Percentiles rank a stretch among this genome's conserved stretches.
Evolutionary conservation across 352 stramenopile species (phyloP).

Genomic region (Phytophthora macrochlamydospora): DNA sequence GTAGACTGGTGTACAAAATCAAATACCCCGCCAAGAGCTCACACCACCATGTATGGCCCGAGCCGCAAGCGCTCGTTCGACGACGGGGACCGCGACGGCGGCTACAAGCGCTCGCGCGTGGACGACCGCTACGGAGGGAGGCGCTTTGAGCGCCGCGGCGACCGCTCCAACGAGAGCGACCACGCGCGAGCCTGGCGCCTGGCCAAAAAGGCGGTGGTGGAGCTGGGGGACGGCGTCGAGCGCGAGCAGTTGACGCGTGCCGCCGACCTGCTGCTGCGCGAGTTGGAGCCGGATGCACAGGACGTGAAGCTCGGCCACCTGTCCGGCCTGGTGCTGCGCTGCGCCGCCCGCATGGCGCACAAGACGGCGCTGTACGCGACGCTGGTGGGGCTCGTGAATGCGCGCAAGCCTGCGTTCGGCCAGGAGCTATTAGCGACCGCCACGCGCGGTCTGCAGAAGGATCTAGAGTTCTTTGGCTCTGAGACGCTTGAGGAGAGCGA

Average conservation of each 20-base stretch:
- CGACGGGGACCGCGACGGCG: conserved; percentile 43
- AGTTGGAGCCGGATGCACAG: conserved; percentile 62
- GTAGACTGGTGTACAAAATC: not conserved
- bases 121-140: conserved; percentile 44
- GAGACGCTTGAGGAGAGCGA: conserved; percentile 31
- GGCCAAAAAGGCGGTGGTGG: conserved; percentile 77
- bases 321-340: conserved; percentile 59
- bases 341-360: conserved; percentile 54
- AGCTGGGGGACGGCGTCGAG: conserved; percentile 67
- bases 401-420: conserved; percentile 59
- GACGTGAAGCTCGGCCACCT: conserved; percentile 65
- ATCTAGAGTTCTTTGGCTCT: conserved; percentile 58
- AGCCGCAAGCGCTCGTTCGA: conserved; percentile 72
- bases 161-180: conserved; percentile 63
- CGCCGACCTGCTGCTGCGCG: conserved; percentile 43
- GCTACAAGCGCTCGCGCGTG: conserved; percentile 67
- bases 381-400: conserved; percentile 72
- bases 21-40: conserved; percentile 4
- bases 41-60: conserved; percentile 30
- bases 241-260: conserved; percentile 57
- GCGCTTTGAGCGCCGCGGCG: conserved; percentile 44
- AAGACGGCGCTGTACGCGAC: conserved; percentile 80
- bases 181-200: conserved; percentile 70
- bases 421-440: conserved; percentile 50
- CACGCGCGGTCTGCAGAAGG: conserved; percentile 49